Percentiles rank a stretch among this genome's conserved stretches.
Conservation (phyloP, 1,139 yeast genomes). For the Blastobotrys arbuscula region DNA sequence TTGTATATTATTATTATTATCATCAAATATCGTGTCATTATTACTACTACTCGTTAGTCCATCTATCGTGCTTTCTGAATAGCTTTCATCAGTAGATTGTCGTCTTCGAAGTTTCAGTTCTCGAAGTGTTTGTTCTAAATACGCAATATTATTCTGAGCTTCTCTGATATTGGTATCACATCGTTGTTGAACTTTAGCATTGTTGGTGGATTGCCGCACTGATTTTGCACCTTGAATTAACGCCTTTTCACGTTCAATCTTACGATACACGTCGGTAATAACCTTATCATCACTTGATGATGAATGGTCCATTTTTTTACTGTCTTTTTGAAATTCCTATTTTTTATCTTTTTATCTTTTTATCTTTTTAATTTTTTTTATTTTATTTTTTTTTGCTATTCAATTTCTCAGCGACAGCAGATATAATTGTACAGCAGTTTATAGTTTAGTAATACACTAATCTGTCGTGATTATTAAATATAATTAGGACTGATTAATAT, state of each 20-base stretch:
- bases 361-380: too few relatives aligned
- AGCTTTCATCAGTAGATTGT: constrained; percentile 8
- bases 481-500: too few relatives aligned
- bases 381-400: too few relatives aligned
- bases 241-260: constrained; percentile 81
- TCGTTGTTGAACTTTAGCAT: constrained; percentile 77
- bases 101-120: constrained; percentile 45
- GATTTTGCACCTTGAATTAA: constrained; percentile 80
- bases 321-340: not conserved
- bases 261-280: constrained; percentile 62
- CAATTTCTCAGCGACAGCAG: too few relatives aligned
- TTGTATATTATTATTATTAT: not conserved
- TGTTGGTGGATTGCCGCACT: constrained; percentile 69
- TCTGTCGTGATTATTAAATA: too few relatives aligned
- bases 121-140: constrained; percentile 69
- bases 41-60: constrained; percentile 1
- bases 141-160: constrained; percentile 85
- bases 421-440: too few relatives aligned
- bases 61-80: not conserved
- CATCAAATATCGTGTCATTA: not conserved
- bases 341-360: not conserved
- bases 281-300: constrained; percentile 24
- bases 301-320: constrained; percentile 1
- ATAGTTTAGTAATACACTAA: too few relatives aligned
- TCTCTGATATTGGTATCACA: constrained; percentile 89